Evolutionary conservation across 83 land plant genomes (phyloP).

Genomic region (Picea abies): DNA sequence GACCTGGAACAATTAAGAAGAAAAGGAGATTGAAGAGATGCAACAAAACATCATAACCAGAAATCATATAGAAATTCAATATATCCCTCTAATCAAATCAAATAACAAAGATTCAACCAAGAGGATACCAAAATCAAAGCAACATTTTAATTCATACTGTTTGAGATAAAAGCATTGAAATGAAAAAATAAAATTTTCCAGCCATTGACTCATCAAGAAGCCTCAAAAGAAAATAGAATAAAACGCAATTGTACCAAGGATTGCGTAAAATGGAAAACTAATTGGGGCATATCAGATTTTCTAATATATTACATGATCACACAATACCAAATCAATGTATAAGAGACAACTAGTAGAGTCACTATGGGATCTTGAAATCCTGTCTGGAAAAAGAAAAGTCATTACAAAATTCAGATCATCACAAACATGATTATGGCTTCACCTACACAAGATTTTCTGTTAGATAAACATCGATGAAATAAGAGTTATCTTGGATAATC

Average conservation of each 20-base stretch:
- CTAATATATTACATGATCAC: neutral
- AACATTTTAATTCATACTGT: neutral
- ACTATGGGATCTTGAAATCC: neutral
- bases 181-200: neutral
- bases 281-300: too few relatives aligned
- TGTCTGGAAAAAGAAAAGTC: neutral
- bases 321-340: neutral
- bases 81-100: neutral
- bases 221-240: neutral
- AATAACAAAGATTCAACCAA: neutral
- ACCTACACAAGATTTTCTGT: neutral
- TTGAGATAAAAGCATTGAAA: neutral
- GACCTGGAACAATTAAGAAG: constrained; percentile 51
- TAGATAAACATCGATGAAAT: neutral
- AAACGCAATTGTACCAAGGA: neutral
- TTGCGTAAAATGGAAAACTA: neutral
- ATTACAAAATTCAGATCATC: neutral
- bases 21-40: neutral
- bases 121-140: neutral
- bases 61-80: neutral
- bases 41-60: neutral
- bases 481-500: too few relatives aligned
- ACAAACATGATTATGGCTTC: neutral
- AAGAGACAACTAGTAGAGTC: neutral
- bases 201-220: neutral